Evolutionary conservation across 441 rosid genomes (phyloP), one percentile per base, ranked within the genome.

Genomic region (Hypseocharis bilobata): DNA sequence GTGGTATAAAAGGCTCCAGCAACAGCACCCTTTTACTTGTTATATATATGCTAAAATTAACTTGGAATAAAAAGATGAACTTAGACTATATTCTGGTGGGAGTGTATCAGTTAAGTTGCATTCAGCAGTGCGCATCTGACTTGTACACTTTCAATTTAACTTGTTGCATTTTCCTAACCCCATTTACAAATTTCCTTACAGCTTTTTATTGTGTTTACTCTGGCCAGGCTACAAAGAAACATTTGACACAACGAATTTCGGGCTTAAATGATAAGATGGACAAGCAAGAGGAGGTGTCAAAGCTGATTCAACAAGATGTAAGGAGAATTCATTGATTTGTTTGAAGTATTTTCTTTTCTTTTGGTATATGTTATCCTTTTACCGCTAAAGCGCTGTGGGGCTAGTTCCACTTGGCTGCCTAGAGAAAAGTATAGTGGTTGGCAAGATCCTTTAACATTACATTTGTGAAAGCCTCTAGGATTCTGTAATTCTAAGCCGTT

Each of bases 201-300:
- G 36, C 28, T 38, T 64, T 65, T 65, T 10, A 65, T 45, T 30
- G 38, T 23, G 29, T 62, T 72, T 28, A 25, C 30, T 30, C 78
- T 79, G 62, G 44, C 68, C 78, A 93, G 99, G 83, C 81, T 52
- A 92, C 93, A 57, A 93, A 89, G 82, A 83, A 70, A 76, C 97
- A 93, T 82, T 77, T 93, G 76, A 81, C 91, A 5, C 91, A 93
- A 64, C 76, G 92, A 60, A 87, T 93, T 64, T 86, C 82, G 68
- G 82, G 74, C 72, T 80, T 89, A 81, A 92, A 81, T 59, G 88
- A 87, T 78, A 93, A 89, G 83, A 78, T 89, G 85, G 97, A 88
- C 45, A 76, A 69, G 70, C 96, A 91, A 67, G 85, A 82, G 76
- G 89, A 83, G 78, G 77, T 87, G 70, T 87, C 96, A 7, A 82